Percentiles rank a stretch among this genome's conserved stretches.
These are phyloP conservation scores for Schoenoplectus tabernaemontani DNA, from an alignment of 202 grass and related monocot genomes.

Conservation along the genomic window DNA sequence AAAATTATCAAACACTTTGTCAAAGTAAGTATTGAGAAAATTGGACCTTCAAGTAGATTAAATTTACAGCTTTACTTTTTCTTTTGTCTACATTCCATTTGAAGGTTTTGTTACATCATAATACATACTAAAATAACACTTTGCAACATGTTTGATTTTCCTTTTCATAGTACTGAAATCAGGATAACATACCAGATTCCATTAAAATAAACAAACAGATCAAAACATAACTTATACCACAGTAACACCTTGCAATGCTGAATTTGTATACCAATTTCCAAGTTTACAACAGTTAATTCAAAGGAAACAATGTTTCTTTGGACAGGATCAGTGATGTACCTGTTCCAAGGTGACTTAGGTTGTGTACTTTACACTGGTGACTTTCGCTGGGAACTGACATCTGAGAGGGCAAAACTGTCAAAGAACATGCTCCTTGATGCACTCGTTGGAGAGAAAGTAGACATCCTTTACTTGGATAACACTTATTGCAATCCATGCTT, in stretches of 20 bases:
- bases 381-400: conserved; percentile 62
- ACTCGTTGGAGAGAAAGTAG: conserved; percentile 49
- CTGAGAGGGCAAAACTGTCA: conserved; percentile 42
- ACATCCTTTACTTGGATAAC: conserved; percentile 76
- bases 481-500: conserved; percentile 79
- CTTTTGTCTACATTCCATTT: background rate
- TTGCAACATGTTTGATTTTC: background rate
- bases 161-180: background rate
- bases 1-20: no score
- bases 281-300: background rate
- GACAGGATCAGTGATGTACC: conserved; percentile 79
- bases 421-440: conserved; percentile 52
- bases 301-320: background rate
- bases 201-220: background rate
- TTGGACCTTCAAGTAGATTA: background rate
- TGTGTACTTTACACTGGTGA: conserved; percentile 74
- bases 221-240: no score
- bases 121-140: no score
- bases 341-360: conserved; percentile 72
- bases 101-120: background rate
- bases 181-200: background rate
- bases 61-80: background rate
- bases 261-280: background rate
- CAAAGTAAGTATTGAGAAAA: background rate
- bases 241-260: background rate